These are phyloP conservation scores for Monilinia fructigena DNA, from an alignment of 2,329 filamentous ascomycete species.

Conservation along the genomic window DNA sequence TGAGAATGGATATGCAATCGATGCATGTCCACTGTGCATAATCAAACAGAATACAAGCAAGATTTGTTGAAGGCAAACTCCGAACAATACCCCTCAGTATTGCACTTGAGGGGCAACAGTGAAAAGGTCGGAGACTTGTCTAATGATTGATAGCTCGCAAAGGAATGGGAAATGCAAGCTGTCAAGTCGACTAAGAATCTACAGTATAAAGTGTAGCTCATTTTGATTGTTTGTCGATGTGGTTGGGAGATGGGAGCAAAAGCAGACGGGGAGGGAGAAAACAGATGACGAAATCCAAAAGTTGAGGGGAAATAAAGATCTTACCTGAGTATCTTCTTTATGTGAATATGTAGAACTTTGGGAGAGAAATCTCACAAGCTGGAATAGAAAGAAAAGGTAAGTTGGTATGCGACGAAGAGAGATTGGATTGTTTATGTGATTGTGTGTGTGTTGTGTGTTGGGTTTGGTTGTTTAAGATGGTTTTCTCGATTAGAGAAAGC, in stretches of 20 bases:
- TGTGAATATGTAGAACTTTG: neutral
- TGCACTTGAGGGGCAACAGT: conserved; percentile 32
- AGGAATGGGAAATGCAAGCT: neutral
- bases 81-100: conserved; percentile 35
- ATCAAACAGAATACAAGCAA: neutral
- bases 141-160: conserved; percentile 1
- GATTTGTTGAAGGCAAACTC: neutral
- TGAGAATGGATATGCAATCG: conserved; percentile 5
- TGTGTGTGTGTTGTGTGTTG: conserved; percentile 11
- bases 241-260: conserved; percentile 5
- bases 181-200: neutral
- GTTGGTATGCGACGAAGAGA: conserved; percentile 17
- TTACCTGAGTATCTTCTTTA: conserved; percentile 17
- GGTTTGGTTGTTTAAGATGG: conserved; percentile 14
- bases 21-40: conserved; percentile 4
- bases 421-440: conserved; percentile 8
- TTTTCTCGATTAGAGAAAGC: conserved; percentile 21
- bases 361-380: conserved; percentile 11
- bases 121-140: conserved; percentile 21
- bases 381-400: conserved; percentile 8
- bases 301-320: conserved; percentile 17
- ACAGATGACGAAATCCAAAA: conserved; percentile 15
- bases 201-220: neutral
- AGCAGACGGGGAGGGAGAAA: conserved; percentile 22
- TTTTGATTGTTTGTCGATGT: conserved; percentile 5